These are phyloP conservation scores for Fusarium sp. DNA, from an alignment of 2,329 filamentous ascomycete species.

Conservation along the genomic window DNA sequence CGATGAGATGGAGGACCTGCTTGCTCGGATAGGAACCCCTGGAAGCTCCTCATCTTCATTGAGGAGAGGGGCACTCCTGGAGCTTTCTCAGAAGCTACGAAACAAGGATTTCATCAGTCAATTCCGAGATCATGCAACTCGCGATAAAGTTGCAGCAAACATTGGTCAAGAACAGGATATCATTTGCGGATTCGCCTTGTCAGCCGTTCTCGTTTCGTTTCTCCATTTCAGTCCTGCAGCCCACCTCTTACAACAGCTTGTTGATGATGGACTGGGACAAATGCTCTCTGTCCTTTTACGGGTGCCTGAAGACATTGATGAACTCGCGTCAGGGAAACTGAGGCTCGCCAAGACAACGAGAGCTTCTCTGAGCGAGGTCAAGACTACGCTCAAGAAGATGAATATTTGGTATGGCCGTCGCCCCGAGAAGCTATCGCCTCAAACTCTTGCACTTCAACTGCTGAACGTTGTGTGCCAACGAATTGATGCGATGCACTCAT, in stretches of 20 bases:
- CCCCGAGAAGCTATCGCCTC: constrained; percentile 65
- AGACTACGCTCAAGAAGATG: constrained; percentile 59
- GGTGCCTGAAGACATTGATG: constrained; percentile 62
- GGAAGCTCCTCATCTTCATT: constrained; percentile 56
- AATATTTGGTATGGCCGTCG: constrained; percentile 66
- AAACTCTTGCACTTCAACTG: constrained; percentile 69
- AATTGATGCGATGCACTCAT: constrained; percentile 41
- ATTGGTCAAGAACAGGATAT: constrained; percentile 67
- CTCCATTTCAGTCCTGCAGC: constrained; percentile 67
- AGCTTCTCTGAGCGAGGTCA: constrained; percentile 62
- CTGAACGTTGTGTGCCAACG: constrained; percentile 56
- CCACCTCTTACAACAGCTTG: constrained; percentile 66
- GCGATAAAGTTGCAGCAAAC: constrained; percentile 71
- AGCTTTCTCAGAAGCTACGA: constrained; percentile 66
- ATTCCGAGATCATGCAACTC: constrained; percentile 78
- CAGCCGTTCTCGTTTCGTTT: constrained; percentile 70
- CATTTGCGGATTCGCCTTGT: constrained; percentile 68
- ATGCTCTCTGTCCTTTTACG: constrained; percentile 65
- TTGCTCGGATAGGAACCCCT: constrained; percentile 66
- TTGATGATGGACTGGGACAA: constrained; percentile 60
- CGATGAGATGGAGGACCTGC: constrained; percentile 70
- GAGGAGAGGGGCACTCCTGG: constrained; percentile 66
- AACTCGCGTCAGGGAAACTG: constrained; percentile 69
- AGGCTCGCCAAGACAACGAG: constrained; percentile 74
- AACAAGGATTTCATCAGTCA: constrained; percentile 71